Evolutionary conservation across 805 yeast species (phyloP).

Genomic region (Wickerhamomyces chambardii): DNA sequence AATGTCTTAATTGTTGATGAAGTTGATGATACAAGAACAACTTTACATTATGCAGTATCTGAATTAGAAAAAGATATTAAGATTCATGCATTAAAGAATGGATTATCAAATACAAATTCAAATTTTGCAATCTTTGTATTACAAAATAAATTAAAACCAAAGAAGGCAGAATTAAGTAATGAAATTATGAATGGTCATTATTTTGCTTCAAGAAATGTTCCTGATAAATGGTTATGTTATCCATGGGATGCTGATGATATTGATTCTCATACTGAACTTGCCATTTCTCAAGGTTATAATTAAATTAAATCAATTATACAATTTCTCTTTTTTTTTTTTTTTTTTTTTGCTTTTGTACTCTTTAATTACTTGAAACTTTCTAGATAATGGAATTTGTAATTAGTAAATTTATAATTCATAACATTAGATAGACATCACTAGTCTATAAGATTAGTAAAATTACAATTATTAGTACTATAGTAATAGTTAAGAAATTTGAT

Average conservation of each 20-base stretch:
- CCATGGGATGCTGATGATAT: slow-evolving; percentile 88
- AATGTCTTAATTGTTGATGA: slow-evolving; percentile 79
- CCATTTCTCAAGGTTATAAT: slow-evolving; percentile 59
- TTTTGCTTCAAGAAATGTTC: slow-evolving; percentile 64
- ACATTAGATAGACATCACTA: too few relatives aligned
- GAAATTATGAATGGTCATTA: slow-evolving; percentile 51
- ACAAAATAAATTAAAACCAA: slow-evolving; percentile 77
- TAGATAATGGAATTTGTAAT: too few relatives aligned
- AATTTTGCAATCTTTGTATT: slow-evolving; percentile 70
- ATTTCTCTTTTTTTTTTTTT: too few relatives aligned
- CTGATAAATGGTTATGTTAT: slow-evolving; percentile 80
- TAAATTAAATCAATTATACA: too few relatives aligned
- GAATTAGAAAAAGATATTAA: slow-evolving; percentile 56
- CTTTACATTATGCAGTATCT: slow-evolving; percentile 73
- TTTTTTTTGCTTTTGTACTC: too few relatives aligned
- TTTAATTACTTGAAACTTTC: too few relatives aligned
- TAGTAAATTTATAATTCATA: too few relatives aligned
- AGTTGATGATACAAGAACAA: slow-evolving; percentile 89
- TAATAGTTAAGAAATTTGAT: too few relatives aligned
- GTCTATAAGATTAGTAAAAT: too few relatives aligned
- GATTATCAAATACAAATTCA: slow-evolving; percentile 52
- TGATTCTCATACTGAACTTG: slow-evolving; percentile 62
- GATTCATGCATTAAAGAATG: slow-evolving; percentile 49
- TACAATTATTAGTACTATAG: too few relatives aligned
- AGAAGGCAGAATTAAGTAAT: slow-evolving; percentile 64